Evolutionary conservation across 257 asterid species (phyloP), one percentile per base, ranked within the genome.

Genomic region (Salvia hispanica): DNA sequence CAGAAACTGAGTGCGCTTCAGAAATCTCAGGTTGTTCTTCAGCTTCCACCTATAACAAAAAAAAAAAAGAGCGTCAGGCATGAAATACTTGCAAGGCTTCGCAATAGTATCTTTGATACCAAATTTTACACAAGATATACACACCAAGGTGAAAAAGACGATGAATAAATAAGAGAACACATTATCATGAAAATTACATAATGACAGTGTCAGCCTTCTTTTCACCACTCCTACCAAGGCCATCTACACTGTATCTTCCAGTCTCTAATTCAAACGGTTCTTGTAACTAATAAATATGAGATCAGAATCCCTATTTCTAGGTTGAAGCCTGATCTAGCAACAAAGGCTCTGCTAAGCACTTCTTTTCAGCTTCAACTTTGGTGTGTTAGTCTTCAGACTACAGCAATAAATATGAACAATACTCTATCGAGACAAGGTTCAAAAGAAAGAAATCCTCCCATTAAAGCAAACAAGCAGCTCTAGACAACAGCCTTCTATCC

Each of bases 1-100:
- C 96, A 72, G 97, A 82, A 64, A 94, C 95, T 2, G 92, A 77
- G 81, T 86, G 80, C 7, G 84, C 85, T 82, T 91, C 99, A 54
- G 96, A 91, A 60, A 94, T 87, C 65, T 88, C 96, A 28, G 97
- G 95, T 64, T 94, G 97, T 72, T 88, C 99, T 79, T 94, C 99
- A 74, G 99, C 99, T 86, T 91, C 97, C 44, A 88, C 99, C 99
- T 94, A 60, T 21, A 72, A 70, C 21, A 70, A 45, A 70, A 81
- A 9, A 16, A 77, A 14, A 61, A 58, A 65, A 70, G 50, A 7
- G 69, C 50, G 46, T 60, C 67, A 72, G 57, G 53, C 33, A 70
- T 1, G 21, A 54, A 52, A 48, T 53, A 67, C 33, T 48, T 45
- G 16, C 47, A 62, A 14, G 55, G 14, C 43, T 44, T 28, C 52